phyloP scores from a whole-genome alignment of 2,329 filamentous ascomycete species.

The Botrytis fabae region DNA sequence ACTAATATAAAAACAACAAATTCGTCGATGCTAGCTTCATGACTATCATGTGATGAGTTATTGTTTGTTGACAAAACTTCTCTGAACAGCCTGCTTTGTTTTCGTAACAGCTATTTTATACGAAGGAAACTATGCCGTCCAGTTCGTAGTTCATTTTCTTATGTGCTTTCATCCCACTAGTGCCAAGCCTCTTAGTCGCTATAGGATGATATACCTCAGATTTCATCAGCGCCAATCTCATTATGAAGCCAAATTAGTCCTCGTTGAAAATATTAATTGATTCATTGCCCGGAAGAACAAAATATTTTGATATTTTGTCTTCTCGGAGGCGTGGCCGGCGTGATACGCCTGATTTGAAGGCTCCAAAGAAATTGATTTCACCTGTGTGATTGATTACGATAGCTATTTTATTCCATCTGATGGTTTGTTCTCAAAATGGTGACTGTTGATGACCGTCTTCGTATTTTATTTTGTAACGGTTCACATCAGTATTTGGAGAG shows the following conservation, averaged over 20 bases:
- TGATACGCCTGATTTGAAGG: background rate
- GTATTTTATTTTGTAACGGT: background rate
- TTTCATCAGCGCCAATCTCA: background rate
- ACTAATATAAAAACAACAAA: background rate
- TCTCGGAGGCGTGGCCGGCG: background rate
- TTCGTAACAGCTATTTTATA: background rate
- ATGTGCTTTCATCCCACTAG: background rate
- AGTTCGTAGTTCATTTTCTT: background rate
- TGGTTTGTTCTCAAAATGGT: accelerated
- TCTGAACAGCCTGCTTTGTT: background rate
- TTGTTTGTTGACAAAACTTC: background rate
- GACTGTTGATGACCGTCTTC: background rate
- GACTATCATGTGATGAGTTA: background rate
- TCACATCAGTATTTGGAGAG: background rate
- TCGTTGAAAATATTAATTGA: accelerated
- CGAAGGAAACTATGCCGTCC: background rate
- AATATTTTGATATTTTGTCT: background rate
- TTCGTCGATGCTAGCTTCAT: background rate
- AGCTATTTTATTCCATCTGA: background rate
- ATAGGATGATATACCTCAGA: background rate
- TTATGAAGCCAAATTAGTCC: accelerated
- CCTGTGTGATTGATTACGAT: too few relatives aligned
- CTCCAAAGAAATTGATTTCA: background rate
- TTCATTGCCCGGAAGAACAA: too few relatives aligned
- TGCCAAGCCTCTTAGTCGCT: background rate